A percentile compares a stretch with the other conserved stretches of the same genome.
phyloP scores from a whole-genome alignment of 2,329 filamentous ascomycete species.

The Emergomyces africanus region DNA sequence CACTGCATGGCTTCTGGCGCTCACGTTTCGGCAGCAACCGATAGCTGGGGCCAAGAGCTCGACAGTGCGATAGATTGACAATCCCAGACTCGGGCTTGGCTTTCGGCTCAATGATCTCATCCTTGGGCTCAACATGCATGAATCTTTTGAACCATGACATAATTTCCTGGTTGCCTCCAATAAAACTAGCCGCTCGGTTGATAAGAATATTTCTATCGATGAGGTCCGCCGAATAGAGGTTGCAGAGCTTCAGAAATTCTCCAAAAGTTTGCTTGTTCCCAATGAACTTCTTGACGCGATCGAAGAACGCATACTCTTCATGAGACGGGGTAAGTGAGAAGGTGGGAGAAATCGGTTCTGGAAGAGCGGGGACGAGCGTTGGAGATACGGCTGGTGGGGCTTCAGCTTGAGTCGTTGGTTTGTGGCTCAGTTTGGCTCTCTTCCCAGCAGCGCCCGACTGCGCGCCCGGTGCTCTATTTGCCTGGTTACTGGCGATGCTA shows the following conservation, averaged over 20 bases:
- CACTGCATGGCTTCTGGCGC: slow-evolving; percentile 80
- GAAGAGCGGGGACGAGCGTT: slow-evolving; percentile 75
- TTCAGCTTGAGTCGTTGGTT: slow-evolving; percentile 41
- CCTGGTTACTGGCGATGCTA: slow-evolving; percentile 20
- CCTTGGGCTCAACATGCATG: slow-evolving; percentile 57
- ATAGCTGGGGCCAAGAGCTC: slow-evolving; percentile 92
- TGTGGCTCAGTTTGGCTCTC: slow-evolving; percentile 63
- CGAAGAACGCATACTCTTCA: slow-evolving; percentile 89
- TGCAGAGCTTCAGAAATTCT: slow-evolving; percentile 94
- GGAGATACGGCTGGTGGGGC: slow-evolving; percentile 55
- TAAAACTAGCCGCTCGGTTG: slow-evolving; percentile 71
- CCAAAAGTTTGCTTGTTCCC: slow-evolving; percentile 85
- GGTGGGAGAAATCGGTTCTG: slow-evolving; percentile 71
- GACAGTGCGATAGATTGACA: slow-evolving; percentile 89
- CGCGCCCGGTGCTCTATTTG: slow-evolving; percentile 22
- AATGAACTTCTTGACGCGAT: slow-evolving; percentile 91
- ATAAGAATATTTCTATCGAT: slow-evolving; percentile 76
- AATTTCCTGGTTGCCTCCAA: slow-evolving; percentile 79
- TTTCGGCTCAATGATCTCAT: slow-evolving; percentile 66
- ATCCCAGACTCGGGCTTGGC: slow-evolving; percentile 60
- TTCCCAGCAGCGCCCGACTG: slow-evolving; percentile 38
- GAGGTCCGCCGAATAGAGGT: slow-evolving; percentile 83
- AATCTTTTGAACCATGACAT: slow-evolving; percentile 79
- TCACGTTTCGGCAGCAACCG: slow-evolving; percentile 82
- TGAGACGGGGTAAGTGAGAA: slow-evolving; percentile 59